Evolutionary conservation across 352 stramenopile species (phyloP), one percentile per base, ranked within the genome.

Genomic region (Blastocystis sp.): DNA sequence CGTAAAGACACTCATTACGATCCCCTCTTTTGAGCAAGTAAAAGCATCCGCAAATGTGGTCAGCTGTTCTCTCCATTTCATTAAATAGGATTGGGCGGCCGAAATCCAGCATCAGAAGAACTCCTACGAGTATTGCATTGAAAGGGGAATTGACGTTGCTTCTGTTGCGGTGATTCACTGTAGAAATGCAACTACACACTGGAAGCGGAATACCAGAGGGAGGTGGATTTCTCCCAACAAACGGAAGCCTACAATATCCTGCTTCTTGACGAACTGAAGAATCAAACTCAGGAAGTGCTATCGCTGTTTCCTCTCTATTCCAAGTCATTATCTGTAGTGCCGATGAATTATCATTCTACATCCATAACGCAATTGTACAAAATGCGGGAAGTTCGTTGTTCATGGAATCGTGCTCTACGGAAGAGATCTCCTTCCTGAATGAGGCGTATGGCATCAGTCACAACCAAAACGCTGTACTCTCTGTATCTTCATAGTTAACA

Each of bases 171-270:
- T 9, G 7, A 21, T 66, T n/a, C 43, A 38, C 4, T 38, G 43
- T 64, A 81, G 71, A 19, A 48, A 11, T 81, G 71, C 23, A 81
- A 81, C 38, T n/a, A 45, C 14, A 81, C 71, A 4, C 71, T 81
- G 23, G 43, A 14, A 45, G 11, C 43, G 3, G 52, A 81, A 14
- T 64, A 81, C 48, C 48, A 64, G 2, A 7, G 21, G 2, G 40
- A 81, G n/a, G 38, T 64, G 7, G 53, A 10, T 23, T 19, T 53
- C 11, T 81, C 71, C 9, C 4, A 53, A 14, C 14, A 52, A 10
- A 64, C 43, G 23, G 71, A 81, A 64, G 10, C 28, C 10, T 17
- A 65, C 11, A 81, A 81, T 66, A 40, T 19, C 28, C 53, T 34
- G 28, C 19, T 81, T 2, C 17, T 81, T 45, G 7, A 56, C 7